A percentile compares a stretch with the other conserved stretches of the same genome.
Evolutionary conservation across 768 basidiomycete genomes (phyloP).

Genomic region (Termitomyces sp.): DNA sequence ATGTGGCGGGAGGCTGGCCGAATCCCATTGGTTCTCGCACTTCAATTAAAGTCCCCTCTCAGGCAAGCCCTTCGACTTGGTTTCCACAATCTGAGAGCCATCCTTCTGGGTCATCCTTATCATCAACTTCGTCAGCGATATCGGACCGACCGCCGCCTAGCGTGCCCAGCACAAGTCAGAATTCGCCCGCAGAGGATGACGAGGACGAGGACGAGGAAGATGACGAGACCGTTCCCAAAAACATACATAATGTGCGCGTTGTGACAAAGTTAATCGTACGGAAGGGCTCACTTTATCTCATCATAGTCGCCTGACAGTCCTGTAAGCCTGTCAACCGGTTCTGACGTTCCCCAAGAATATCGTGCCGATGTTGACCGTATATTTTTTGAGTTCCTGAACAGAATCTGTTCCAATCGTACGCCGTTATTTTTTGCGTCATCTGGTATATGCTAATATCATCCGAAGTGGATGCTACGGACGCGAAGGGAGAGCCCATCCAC

Average conservation of each 20-base stretch:
- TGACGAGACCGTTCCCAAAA: slow-evolving; percentile 21
- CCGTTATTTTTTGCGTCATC: slow-evolving; percentile 3
- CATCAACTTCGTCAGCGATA: slow-evolving; percentile 18
- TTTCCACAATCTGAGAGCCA: slow-evolving; percentile 14
- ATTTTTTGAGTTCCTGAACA: slow-evolving; percentile 86
- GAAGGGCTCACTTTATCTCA: background rate
- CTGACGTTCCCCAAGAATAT: slow-evolving; percentile 77
- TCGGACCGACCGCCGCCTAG: slow-evolving; percentile 21
- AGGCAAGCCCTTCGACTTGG: slow-evolving; percentile 12
- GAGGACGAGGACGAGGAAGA: slow-evolving; percentile 37
- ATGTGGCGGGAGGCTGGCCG: slow-evolving; percentile 23
- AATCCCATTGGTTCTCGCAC: slow-evolving; percentile 4
- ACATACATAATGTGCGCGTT: slow-evolving; percentile 12
- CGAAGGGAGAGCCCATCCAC: slow-evolving; percentile 95
- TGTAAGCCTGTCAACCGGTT: slow-evolving; percentile 18
- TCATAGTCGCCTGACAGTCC: slow-evolving; percentile 25
- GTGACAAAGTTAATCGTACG: background rate
- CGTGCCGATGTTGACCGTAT: slow-evolving; percentile 79
- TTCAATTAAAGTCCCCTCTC: background rate
- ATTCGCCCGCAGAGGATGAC: slow-evolving; percentile 41
- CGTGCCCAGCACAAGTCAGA: slow-evolving; percentile 26
- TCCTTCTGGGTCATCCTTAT: slow-evolving; percentile 14
- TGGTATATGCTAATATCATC: slow-evolving; percentile 14
- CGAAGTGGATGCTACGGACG: slow-evolving; percentile 86
- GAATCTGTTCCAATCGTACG: slow-evolving; percentile 85